Evolutionary conservation across 768 basidiomycete genomes (phyloP).

Genomic region (Lentinula edodes): DNA sequence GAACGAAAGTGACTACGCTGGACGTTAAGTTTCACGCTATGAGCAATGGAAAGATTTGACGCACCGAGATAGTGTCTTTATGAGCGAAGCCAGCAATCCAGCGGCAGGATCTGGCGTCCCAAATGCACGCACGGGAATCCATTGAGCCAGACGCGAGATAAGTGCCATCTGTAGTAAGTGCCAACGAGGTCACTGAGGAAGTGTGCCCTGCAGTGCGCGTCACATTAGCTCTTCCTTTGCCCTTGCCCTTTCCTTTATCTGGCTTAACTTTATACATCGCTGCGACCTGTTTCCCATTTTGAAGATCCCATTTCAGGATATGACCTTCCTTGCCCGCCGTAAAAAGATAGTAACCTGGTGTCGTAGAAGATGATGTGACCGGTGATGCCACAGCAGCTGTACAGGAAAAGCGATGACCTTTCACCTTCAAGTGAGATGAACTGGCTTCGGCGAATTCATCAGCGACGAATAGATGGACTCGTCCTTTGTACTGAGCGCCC

Average conservation of each 20-base stretch:
- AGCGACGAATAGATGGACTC: constrained; percentile 77
- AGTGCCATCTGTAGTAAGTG: constrained; percentile 80
- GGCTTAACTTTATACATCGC: constrained; percentile 58
- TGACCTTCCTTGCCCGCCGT: constrained; percentile 88
- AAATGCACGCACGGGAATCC: constrained; percentile 78
- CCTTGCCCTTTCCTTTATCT: constrained; percentile 52
- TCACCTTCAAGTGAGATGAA: constrained; percentile 47
- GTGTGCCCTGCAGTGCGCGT: constrained; percentile 67
- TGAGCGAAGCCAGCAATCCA: constrained; percentile 78
- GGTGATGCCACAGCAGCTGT: constrained; percentile 73
- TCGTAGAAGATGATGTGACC: constrained; percentile 22
- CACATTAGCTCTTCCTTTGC: constrained; percentile 40
- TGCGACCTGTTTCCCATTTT: constrained; percentile 51
- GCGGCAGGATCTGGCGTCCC: constrained; percentile 70
- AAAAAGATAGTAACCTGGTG: constrained; percentile 67
- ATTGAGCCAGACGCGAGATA: constrained; percentile 83
- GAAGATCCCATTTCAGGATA: constrained; percentile 82
- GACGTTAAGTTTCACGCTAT: neutral
- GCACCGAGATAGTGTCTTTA: constrained; percentile 35
- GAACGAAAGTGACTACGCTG: constrained; percentile 58
- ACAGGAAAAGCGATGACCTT: constrained; percentile 73
- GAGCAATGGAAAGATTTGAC: constrained; percentile 11
- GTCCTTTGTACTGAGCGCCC: constrained; percentile 85
- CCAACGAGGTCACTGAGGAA: constrained; percentile 80
- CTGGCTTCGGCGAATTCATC: constrained; percentile 53